Evolutionary conservation across 148 eudicot species (phyloP), one percentile per base, ranked within the genome.

Genomic region (Amaranthus hypochondriacus): DNA sequence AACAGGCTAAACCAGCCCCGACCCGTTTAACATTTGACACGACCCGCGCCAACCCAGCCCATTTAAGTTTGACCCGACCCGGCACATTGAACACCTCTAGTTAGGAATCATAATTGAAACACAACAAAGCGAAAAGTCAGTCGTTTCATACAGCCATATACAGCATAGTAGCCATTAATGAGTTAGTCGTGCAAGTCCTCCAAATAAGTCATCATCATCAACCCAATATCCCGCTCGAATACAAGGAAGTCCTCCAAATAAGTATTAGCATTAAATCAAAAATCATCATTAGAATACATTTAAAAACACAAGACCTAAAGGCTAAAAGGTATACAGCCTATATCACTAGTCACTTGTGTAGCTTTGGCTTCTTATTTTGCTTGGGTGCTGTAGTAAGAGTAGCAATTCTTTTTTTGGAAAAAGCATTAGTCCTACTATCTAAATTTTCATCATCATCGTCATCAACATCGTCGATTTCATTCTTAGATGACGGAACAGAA

Each of bases 401-500:
- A 53, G 72, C 69, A 10, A 79, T 73, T 79, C 89, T 87, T 86
- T 85, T 87, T 80, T 86, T 93, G 68, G 83, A 47, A 73, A 93
- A 90, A 56, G 89, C 75, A 64, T 73, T 78, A 13, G 89, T 82
- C 80, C 90, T 90, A 78, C 98, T 93, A 48, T 89, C 96, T 39
- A 66, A 46, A 68, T 84, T 85, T 12, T 89, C 90, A 0, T 87
- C 85, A 4, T 86, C 88, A 21, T 89, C 90, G 2, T 74, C 76
- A 10, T 74, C 76, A 7, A 81, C 89, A 58, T 73, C 76, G 55
- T 13, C 76, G 15, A 67, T 28, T 66, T 72, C 86, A 61, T 62
- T 80, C 69, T 75, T 82, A 48, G 77, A 75, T 63, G 85, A 66
- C 65, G 68, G 73, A 10, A 18, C 39, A 2, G 72, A 64, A 73